Base-by-base conservation (phyloP, 2,329 filamentous ascomycete genomes). In the Neofusicoccum kwambonambiense region DNA sequence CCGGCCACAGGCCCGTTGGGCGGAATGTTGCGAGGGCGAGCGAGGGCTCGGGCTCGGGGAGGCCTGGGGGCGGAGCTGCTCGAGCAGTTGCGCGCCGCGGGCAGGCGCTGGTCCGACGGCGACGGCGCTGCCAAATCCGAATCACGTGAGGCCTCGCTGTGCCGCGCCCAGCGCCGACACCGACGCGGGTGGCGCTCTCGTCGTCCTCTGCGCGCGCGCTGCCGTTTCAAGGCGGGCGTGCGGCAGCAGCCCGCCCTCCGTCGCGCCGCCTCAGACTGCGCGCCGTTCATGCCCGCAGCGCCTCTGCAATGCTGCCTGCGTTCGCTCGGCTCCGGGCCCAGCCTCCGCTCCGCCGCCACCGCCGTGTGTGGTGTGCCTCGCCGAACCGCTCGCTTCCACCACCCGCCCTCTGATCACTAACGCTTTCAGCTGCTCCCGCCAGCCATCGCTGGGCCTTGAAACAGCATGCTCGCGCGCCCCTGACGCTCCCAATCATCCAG, bases 361-460 rank as follows among this genome's bases (percentile, higher is more conserved):
- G 22, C 45, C 22, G 12, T 3, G 8, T 13, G 27, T 31, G 27
- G 27, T 31, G 27, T 31, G 27, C 27, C 27, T 31, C 27, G 27
- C 27, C 49, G 22, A 35, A 12, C 27, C 27, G 39, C 54, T 58
- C 54, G 54, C 54, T 45, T 58, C 6, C 56, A 47, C 7, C 56
- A 37, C 41, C 56, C 56, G 42, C 56, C 39, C 39, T 45, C 27
- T 13, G 56, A 60, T 60, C 56, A 47, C 42, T 60, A 37, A 49
- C 56, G 27, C 56, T 49, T 49, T 49, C 27, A 37, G 56, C 56
- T 15, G 27, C 34, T 19, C 31, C 39, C 44, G 56, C 56, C 56
- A 37, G 56, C 56, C 56, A 27, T 60, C 4, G n/a, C 56, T 47
- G 56, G 56, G 56, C 56, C 56, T 60, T 60, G 56, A 60, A 60